Percentiles rank a stretch among this genome's conserved stretches.
phyloP scores from a whole-genome alignment of 495 filamentous ascomycete genomes.

The Penicillium macrosclerotiorum region DNA sequence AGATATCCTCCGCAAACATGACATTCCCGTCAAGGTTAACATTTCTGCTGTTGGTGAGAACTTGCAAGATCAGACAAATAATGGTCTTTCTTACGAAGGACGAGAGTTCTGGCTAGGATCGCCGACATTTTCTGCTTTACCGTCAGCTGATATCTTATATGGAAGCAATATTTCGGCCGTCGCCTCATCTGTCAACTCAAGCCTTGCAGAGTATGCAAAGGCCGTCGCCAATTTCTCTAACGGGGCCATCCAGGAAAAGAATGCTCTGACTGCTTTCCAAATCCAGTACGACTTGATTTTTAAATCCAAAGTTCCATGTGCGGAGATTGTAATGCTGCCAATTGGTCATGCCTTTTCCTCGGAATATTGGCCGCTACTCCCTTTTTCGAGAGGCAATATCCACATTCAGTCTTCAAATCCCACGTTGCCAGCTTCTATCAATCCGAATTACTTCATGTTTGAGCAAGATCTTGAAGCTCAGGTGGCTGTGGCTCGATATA shows the following conservation, averaged over 20 bases:
- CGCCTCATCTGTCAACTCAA: constrained; percentile 17
- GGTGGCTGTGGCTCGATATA: constrained; percentile 21
- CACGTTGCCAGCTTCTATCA: constrained; percentile 12
- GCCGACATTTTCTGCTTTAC: constrained; percentile 28
- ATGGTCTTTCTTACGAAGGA: constrained; percentile 16
- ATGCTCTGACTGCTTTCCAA: constrained; percentile 26
- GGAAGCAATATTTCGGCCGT: constrained; percentile 25
- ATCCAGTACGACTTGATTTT: constrained; percentile 45
- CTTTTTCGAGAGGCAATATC: constrained; percentile 51
- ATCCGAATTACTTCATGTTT: constrained; percentile 28
- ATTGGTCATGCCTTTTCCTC: constrained; percentile 16
- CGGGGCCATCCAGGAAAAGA: constrained; percentile 19
- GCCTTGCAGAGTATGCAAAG: constrained; percentile 26
- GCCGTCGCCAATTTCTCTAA: constrained; percentile 26
- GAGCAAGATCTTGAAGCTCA: constrained; percentile 18
- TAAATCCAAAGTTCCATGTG: constrained; percentile 36
- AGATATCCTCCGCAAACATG: constrained; percentile 28
- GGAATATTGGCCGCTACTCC: constrained; percentile 39
- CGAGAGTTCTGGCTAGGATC: constrained; percentile 14
- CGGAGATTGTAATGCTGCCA: constrained; percentile 33
- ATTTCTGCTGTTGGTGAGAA: constrained; percentile 47
- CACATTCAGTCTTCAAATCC: constrained; percentile 23
- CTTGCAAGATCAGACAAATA: constrained; percentile 45
- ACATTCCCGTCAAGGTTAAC: constrained; percentile 40
- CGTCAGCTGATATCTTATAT: constrained; percentile 20